phyloP scores from a whole-genome alignment of 495 filamentous ascomycete species.

The Talaromyces proteolyticus region DNA sequence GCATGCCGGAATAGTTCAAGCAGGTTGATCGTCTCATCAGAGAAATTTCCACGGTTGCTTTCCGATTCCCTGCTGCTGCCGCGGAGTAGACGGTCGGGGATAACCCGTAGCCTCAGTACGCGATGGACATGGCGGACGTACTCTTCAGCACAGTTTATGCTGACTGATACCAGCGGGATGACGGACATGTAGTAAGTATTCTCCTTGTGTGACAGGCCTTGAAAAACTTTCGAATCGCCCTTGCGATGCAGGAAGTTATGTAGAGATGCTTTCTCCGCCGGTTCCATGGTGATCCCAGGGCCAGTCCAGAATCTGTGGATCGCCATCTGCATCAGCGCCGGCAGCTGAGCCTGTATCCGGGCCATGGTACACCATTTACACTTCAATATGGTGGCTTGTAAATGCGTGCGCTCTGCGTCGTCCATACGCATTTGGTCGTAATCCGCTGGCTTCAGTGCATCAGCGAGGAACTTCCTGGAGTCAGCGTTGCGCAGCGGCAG shows the following conservation, averaged over 20 bases:
- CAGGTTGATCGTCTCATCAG: slow-evolving; percentile 8
- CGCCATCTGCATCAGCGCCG: slow-evolving; percentile 24
- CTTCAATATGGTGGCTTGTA: slow-evolving; percentile 28
- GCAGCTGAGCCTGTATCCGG: slow-evolving; percentile 23
- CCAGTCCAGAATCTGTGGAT: slow-evolving; percentile 29
- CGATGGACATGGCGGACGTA: slow-evolving; percentile 7
- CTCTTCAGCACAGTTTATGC: slow-evolving; percentile 11
- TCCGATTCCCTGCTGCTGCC: slow-evolving; percentile 13
- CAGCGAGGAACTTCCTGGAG: slow-evolving; percentile 11
- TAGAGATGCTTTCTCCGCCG: slow-evolving; percentile 13
- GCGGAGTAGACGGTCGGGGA: slow-evolving; percentile 22
- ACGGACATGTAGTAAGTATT: slow-evolving; percentile 18
- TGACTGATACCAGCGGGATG: slow-evolving; percentile 13
- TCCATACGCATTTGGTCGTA: slow-evolving; percentile 16
- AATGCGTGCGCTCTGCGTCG: slow-evolving; percentile 11
- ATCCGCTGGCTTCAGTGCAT: slow-evolving; percentile 27
- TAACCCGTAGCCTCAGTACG: slow-evolving; percentile 7
- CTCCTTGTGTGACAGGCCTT: slow-evolving; percentile 9
- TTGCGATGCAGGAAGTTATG: slow-evolving; percentile 17
- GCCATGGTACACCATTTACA: slow-evolving; percentile 33
- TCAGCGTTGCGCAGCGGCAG: neutral
- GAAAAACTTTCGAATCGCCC: slow-evolving; percentile 10
- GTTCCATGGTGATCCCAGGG: slow-evolving; percentile 18
- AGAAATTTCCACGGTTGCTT: neutral
- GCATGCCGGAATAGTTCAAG: slow-evolving; percentile 32